phyloP scores from a whole-genome alignment of 2,329 filamentous ascomycete species.

The Botrytis paeoniae region DNA sequence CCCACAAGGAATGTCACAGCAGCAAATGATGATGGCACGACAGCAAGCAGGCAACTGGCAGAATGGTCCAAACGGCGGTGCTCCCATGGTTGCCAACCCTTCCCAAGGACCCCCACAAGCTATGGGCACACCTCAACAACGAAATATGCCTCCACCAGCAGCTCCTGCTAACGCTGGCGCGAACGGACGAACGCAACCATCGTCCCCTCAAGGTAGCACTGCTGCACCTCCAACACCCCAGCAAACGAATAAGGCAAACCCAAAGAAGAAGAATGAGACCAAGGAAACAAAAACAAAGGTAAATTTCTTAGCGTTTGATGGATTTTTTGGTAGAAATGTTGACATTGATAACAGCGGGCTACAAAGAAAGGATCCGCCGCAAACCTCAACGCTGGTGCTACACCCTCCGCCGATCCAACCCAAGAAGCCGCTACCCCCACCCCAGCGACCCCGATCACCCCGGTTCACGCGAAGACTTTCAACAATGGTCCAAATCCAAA shows the following conservation, averaged over 20 bases:
- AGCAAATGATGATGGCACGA: constrained; percentile 54
- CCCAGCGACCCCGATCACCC: constrained; percentile 63
- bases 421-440: constrained; percentile 57
- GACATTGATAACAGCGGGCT: constrained; percentile 38
- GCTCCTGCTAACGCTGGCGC: constrained; percentile 52
- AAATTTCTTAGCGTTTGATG: constrained; percentile 41
- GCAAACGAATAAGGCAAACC: constrained; percentile 67
- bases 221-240: constrained; percentile 74
- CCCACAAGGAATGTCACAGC: constrained; percentile 55
- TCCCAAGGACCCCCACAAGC: constrained; percentile 40
- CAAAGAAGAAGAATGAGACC: constrained; percentile 81
- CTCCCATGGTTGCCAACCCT: constrained; percentile 47
- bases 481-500: constrained; percentile 41
- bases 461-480: constrained; percentile 52
- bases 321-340: constrained; percentile 39
- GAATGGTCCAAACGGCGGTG: constrained; percentile 36
- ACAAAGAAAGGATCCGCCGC: constrained; percentile 62
- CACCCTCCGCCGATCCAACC: constrained; percentile 54
- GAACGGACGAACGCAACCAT: constrained; percentile 56
- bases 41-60: constrained; percentile 37
- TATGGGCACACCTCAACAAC: constrained; percentile 66
- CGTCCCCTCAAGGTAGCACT: constrained; percentile 60
- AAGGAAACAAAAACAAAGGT: constrained; percentile 76
- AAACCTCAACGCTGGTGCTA: constrained; percentile 52
- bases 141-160: constrained; percentile 65